Base-by-base conservation (phyloP, 306 rosid genomes). In the Vachellia collinsii region DNA sequence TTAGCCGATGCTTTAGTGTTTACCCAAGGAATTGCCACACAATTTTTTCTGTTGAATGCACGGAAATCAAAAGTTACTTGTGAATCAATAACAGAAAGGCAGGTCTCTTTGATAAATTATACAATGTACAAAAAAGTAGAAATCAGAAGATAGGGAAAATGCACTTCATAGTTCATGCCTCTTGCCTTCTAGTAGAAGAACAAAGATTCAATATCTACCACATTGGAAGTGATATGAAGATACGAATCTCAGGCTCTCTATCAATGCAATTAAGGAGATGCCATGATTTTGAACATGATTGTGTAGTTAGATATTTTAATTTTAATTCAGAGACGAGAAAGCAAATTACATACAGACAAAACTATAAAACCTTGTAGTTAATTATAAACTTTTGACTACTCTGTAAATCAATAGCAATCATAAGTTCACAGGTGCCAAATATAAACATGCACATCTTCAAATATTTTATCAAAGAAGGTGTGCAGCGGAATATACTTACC, bases 41-140 rank as follows among this genome's bases (percentile, higher is more conserved):
- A 11, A 29, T 69, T 51, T 70, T 69, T 0, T 46, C 85, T 80
- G 85, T 63, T 74, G 76, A 51, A 75, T 63, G 58, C 11, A 47
- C 25, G 39, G 39, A 71, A 66, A 22, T 61, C 39, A 36, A 5
- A 43, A 5, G 67, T 80, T 73, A 81, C 58, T 72, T 67, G 17
- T 13, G 58, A 20, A 59, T 47, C 23, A 59, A 77, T 25, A 85
- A 56, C 6, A 69, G 71, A 72, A 34, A 47, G 51, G 36, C 3
- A 9, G 72, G 48, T 51, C 58, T 68, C 16, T 1, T 19, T 73
- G 23, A 67, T 37, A 42, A 59, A 83, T 74, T 64, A 70, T 41
- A 11, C 19, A 17, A 75, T n/a, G 8, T 34, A 65, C 7, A 50
- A 37, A 41, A 56, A 22, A 42, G 68, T 69, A 29, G 23, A 38